Evolutionary conservation across 2,329 filamentous ascomycete species (phyloP).

Genomic region (Trichophyton benhamiae): DNA sequence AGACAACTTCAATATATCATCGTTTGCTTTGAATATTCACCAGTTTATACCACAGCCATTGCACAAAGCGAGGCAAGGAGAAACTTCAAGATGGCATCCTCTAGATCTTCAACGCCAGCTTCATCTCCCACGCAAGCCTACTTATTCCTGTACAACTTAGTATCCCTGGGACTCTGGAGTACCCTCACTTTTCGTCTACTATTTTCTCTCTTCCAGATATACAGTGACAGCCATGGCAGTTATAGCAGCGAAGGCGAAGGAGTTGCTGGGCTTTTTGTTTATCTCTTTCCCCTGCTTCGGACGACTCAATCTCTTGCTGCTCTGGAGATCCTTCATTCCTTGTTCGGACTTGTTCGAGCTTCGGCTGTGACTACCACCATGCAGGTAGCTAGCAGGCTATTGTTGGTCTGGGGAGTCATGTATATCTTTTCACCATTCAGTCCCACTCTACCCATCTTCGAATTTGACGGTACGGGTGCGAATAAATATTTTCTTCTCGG

Average conservation of each 20-base stretch:
- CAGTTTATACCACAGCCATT: background rate
- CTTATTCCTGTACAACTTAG: conserved; percentile 72
- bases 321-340: conserved; percentile 72
- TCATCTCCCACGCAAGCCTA: conserved; percentile 37
- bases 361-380: conserved; percentile 74
- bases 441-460: background rate
- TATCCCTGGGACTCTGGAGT: conserved; percentile 66
- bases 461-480: background rate
- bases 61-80: background rate
- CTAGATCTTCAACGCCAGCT: background rate
- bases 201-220: conserved; percentile 39
- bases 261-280: conserved; percentile 34
- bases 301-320: conserved; percentile 73
- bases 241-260: conserved; percentile 19
- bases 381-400: conserved; percentile 77
- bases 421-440: conserved; percentile 49
- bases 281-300: conserved; percentile 31
- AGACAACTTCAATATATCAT: background rate
- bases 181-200: conserved; percentile 58
- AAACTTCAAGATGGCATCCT: background rate
- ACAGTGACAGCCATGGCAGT: conserved; percentile 32
- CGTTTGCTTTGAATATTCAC: background rate
- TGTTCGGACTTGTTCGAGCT: conserved; percentile 69
- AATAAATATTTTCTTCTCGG: conserved; percentile 1
- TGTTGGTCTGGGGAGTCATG: conserved; percentile 80